Evolutionary conservation across 2,329 filamentous ascomycete genomes (phyloP).

Genomic region (Fusarium clavum): DNA sequence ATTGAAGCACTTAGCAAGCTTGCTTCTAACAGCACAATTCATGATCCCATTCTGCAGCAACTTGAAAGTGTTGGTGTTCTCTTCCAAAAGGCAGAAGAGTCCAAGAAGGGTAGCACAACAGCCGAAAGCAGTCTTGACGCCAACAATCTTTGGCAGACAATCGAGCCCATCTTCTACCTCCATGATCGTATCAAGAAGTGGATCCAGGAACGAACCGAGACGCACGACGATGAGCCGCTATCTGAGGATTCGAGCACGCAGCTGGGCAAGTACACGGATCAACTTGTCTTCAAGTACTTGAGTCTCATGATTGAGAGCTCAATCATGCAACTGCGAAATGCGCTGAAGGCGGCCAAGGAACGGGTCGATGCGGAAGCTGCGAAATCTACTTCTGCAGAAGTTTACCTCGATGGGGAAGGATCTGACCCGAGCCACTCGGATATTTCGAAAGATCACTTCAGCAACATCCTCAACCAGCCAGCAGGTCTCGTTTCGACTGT

Average conservation of each 20-base stretch:
- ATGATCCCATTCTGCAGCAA: slow-evolving; percentile 43
- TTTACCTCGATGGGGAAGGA: slow-evolving; percentile 79
- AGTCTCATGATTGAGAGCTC: slow-evolving; percentile 90
- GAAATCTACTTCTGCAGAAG: slow-evolving; percentile 69
- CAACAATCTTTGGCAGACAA: slow-evolving; percentile 79
- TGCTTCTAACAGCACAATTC: slow-evolving; percentile 35
- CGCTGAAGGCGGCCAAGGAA: slow-evolving; percentile 64
- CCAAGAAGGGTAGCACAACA: slow-evolving; percentile 17
- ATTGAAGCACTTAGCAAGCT: slow-evolving; percentile 44
- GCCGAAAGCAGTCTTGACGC: slow-evolving; percentile 35
- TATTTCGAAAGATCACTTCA: slow-evolving; percentile 84
- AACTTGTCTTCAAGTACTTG: slow-evolving; percentile 88
- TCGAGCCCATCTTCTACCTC: slow-evolving; percentile 80
- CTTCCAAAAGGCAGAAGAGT: slow-evolving; percentile 44
- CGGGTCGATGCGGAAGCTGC: slow-evolving; percentile 48
- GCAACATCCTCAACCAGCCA: slow-evolving; percentile 67
- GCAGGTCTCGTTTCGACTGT: slow-evolving; percentile 47
- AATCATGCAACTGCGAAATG: slow-evolving; percentile 82
- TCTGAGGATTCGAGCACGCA: slow-evolving; percentile 37
- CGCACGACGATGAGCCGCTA: slow-evolving; percentile 33
- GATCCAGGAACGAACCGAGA: slow-evolving; percentile 77
- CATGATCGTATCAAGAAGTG: slow-evolving; percentile 51
- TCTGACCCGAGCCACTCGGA: slow-evolving; percentile 81
- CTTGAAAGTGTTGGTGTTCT: slow-evolving; percentile 44
- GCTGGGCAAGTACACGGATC: slow-evolving; percentile 78